Conservation (phyloP, 441 rosid genomes). For the Arabidopsis lyrata region DNA sequence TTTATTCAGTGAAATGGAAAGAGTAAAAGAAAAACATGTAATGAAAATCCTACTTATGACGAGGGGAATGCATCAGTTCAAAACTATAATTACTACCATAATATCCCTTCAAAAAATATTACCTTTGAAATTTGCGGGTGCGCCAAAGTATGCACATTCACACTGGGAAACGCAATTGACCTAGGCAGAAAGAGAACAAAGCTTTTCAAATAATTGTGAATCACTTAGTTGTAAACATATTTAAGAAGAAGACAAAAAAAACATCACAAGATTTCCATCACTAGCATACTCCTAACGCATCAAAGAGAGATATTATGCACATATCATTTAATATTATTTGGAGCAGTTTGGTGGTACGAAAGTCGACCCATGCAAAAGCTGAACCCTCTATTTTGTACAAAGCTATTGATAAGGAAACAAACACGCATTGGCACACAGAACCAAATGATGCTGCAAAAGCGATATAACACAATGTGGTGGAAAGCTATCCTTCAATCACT, state of each 20-base stretch:
- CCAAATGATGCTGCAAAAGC: conserved; percentile 12
- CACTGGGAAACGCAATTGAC: conserved; percentile 55
- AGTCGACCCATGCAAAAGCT: not conserved
- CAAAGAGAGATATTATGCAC: not conserved
- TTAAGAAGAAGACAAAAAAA: conserved; percentile 11
- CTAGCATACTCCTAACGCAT: not conserved
- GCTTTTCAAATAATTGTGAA: conserved; percentile 33
- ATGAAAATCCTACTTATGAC: conserved; percentile 11
- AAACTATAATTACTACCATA: conserved; percentile 5
- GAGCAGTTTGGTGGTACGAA: conserved; percentile 9
- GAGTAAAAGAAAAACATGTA: conserved; percentile 1
- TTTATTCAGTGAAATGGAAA: not conserved
- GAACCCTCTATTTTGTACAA: not conserved
- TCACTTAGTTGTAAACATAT: conserved; percentile 10
- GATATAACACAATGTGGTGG: conserved; percentile 5
- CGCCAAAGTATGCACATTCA: conserved; percentile 55
- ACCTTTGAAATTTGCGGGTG: conserved; percentile 69
- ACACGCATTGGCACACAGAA: conserved; percentile 15
- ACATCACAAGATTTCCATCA: conserved; percentile 10
- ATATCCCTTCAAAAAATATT: conserved; percentile 31
- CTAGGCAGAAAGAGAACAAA: conserved; percentile 47
- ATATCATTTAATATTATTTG: not conserved
- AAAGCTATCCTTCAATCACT: conserved; percentile 1
- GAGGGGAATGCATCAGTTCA: not conserved
- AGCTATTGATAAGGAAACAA: conserved; percentile 17